Evolutionary conservation across 352 stramenopile species (phyloP).

Genomic region (Lagenidium giganteum): DNA sequence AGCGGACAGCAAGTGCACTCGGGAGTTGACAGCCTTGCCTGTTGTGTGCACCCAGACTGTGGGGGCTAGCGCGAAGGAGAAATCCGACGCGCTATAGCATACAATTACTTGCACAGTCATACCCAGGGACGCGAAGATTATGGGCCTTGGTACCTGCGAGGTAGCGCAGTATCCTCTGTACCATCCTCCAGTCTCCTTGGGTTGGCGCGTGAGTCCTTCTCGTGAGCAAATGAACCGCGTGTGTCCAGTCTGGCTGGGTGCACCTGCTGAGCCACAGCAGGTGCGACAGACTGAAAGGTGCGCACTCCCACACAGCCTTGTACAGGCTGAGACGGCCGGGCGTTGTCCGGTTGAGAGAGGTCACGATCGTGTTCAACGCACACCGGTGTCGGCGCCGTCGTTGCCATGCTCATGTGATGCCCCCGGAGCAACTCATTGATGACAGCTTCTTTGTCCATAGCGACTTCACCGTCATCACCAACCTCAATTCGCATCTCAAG

Average conservation of each 20-base stretch:
- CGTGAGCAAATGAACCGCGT: conserved; percentile 12
- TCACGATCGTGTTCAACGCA: too few relatives aligned
- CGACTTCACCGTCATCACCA: neutral
- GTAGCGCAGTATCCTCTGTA: conserved; percentile 13
- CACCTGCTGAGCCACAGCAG: conserved; percentile 17
- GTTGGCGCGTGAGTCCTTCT: conserved; percentile 4
- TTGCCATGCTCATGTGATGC: conserved; percentile 3
- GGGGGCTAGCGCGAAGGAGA: too few relatives aligned
- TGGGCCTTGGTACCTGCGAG: conserved; percentile 12
- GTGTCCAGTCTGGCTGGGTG: conserved; percentile 16
- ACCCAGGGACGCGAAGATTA: neutral
- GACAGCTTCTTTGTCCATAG: conserved; percentile 12
- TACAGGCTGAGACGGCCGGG: conserved; percentile 3
- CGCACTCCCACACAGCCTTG: too few relatives aligned
- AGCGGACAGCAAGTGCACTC: too few relatives aligned
- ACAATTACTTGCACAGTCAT: too few relatives aligned
- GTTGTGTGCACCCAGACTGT: too few relatives aligned
- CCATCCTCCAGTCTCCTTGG: conserved; percentile 8
- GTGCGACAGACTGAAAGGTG: conserved; percentile 23
- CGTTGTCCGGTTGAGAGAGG: too few relatives aligned
- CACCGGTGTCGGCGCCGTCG: neutral
- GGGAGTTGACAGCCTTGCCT: too few relatives aligned
- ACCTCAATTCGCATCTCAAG: conserved; percentile 13
- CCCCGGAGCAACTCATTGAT: conserved; percentile 15
- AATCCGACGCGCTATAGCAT: too few relatives aligned